These are phyloP conservation scores for Ceratocystiopsis minuta DNA, from an alignment of 2,329 filamentous ascomycete genomes.

Conservation along the genomic window DNA sequence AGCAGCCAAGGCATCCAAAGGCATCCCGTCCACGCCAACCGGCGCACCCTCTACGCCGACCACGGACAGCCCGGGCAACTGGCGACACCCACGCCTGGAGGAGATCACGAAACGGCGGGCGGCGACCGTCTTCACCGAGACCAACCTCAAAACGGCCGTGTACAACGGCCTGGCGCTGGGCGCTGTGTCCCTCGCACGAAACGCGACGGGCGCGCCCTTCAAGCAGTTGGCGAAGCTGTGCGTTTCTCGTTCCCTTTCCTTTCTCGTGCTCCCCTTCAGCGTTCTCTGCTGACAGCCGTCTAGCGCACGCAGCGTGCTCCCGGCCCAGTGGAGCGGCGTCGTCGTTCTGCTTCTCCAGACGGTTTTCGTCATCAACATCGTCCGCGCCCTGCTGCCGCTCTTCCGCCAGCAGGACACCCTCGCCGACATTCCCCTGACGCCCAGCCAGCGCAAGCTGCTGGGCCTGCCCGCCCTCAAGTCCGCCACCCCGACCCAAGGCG, in stretches of 20 bases:
- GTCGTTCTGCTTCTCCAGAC: slow-evolving; percentile 30
- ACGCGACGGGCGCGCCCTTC: slow-evolving; percentile 13
- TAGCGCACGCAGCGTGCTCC: no score
- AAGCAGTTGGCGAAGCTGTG: slow-evolving; percentile 21
- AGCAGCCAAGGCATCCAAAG: background rate
- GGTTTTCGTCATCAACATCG: slow-evolving; percentile 52
- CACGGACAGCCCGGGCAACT: slow-evolving; percentile 53
- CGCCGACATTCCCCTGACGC: slow-evolving; percentile 76
- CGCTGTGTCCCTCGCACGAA: slow-evolving; percentile 13
- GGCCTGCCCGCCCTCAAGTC: slow-evolving; percentile 53
- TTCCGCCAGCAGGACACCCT: slow-evolving; percentile 57
- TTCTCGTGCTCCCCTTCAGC: background rate
- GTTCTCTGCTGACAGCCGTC: background rate
- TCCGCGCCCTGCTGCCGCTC: slow-evolving; percentile 52
- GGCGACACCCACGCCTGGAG: slow-evolving; percentile 75
- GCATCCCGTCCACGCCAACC: background rate
- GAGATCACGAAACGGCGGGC: slow-evolving; percentile 74
- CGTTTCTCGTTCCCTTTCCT: slow-evolving; percentile 9
- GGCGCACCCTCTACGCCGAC: slow-evolving; percentile 8
- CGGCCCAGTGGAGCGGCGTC: slow-evolving; percentile 16
- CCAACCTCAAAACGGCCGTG: slow-evolving; percentile 51
- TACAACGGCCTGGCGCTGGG: slow-evolving; percentile 38
- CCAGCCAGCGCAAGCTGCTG: slow-evolving; percentile 70
- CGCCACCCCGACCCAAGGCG: slow-evolving; percentile 45
- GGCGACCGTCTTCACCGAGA: slow-evolving; percentile 59